Evolutionary conservation across 495 filamentous ascomycete species (phyloP), one percentile per base, ranked within the genome.

Genomic region (Tetracladium setigerum): DNA sequence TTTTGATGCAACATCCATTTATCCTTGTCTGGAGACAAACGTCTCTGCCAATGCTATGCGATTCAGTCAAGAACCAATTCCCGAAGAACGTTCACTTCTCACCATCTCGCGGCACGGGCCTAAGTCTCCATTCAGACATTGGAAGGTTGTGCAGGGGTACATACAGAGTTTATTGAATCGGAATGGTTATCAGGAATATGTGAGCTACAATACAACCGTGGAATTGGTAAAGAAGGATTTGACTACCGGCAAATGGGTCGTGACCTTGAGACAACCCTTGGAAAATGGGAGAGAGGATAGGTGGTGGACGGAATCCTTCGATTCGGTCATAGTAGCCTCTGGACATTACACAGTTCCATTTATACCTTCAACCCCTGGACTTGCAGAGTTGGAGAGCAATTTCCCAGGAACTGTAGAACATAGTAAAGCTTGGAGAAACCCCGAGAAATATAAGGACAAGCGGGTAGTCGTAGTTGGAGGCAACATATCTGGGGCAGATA

Each of bases 261-360:
- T 69, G 13, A 62, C 60, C 8, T 45, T 67, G 9, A 59, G 66
- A 11, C 55, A 63, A 35, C 47, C 47, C 1, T 38, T 55, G 24
- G 55, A 59, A 14, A 59, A 59, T 15, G 31, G 47, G 13, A 30
- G 54, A 15, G 57, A 49, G 13, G 66, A 70, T 44, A 62, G 62
- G 24, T 70, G 64, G 66, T 67, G 65, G 77, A 81, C 41, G 12
- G 62, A 64, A 7, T 64, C 59, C 1, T 95, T 83, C 57, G 89
- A 95, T 61, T 87, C 86, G 12, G 80, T 95, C 5, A 76, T 91
- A 1, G 82, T 89, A 9, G 86, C 87, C 8, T 86, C 74, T 46
- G 89, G 89, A 1, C 88, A 95, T 59, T 92, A 84, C 61, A 73
- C 74, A 14, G 77, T 86, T 7, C 83, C 84, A 0, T 82, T 74